A percentile compares a stretch with the other conserved stretches of the same genome.
These are phyloP conservation scores for Puccinia triticina DNA, from an alignment of 1,284 basidiomycete species.

Conservation along the genomic window DNA sequence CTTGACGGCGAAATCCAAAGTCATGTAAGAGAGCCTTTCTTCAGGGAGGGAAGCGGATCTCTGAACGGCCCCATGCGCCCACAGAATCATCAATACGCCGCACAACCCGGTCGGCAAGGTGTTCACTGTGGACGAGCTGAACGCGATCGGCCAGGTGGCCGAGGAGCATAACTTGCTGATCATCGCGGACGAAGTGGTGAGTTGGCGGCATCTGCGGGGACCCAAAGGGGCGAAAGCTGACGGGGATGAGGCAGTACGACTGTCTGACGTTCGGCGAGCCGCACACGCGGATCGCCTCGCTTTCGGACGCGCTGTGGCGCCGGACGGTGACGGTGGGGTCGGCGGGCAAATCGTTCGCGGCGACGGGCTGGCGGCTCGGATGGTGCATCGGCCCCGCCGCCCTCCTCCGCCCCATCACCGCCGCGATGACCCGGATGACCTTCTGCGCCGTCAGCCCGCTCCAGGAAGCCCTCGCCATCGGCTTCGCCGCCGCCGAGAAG, in stretches of 20 bases:
- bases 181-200: slow-evolving; percentile 91
- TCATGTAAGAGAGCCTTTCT: slow-evolving; percentile 64
- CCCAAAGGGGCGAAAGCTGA: no score
- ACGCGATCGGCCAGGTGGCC: slow-evolving; percentile 79
- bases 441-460: slow-evolving; percentile 68
- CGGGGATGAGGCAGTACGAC: no score
- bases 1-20: slow-evolving; percentile 82
- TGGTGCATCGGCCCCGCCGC: slow-evolving; percentile 74
- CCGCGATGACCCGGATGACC: slow-evolving; percentile 88
- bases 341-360: slow-evolving; percentile 82
- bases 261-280: slow-evolving; percentile 85
- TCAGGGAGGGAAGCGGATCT: no score
- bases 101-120: slow-evolving; percentile 97
- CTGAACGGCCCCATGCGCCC: not conserved
- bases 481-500: slow-evolving; percentile 74
- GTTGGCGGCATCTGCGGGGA: no score
- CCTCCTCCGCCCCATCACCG: slow-evolving; percentile 82
- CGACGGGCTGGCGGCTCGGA: slow-evolving; percentile 96
- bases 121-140: slow-evolving; percentile 79
- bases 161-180: slow-evolving; percentile 91
- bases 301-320: slow-evolving; percentile 89
- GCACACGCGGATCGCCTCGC: slow-evolving; percentile 85
- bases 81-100: slow-evolving; percentile 81
- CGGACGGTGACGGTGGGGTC: slow-evolving; percentile 80
- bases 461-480: slow-evolving; percentile 83